Conservation (phyloP, 108 stramenopile species). For the Stephanodiscus minutulus region DNA sequence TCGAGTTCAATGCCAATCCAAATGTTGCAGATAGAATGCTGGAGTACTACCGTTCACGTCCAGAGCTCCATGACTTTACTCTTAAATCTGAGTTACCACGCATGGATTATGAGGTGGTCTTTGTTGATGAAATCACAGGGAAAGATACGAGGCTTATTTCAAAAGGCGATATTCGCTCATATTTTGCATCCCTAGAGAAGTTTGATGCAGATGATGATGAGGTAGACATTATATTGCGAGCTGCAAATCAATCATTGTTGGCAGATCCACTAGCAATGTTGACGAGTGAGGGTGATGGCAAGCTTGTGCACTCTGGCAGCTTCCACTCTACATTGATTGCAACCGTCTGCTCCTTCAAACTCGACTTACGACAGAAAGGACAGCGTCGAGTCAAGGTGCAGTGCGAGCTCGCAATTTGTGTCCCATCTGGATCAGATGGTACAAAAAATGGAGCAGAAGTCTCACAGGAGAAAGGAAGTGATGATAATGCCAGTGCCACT, state of each 20-base stretch:
- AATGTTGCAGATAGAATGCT: conserved; percentile 69
- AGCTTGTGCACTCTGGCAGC: conserved; percentile 55
- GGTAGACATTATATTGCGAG: conserved; percentile 51
- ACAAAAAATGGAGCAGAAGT: conserved; percentile 39
- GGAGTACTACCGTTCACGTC: conserved; percentile 70
- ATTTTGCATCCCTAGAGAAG: conserved; percentile 31
- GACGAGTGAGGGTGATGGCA: conserved; percentile 66
- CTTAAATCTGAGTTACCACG: conserved; percentile 72
- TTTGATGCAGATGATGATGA: conserved; percentile 28
- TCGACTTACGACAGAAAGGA: conserved; percentile 49
- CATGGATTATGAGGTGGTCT: conserved; percentile 79
- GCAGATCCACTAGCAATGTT: conserved; percentile 77
- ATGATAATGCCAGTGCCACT: conserved; percentile 25
- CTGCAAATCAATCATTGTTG: conserved; percentile 81
- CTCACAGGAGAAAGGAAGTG: conserved; percentile 21
- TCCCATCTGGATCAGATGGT: conserved; percentile 37
- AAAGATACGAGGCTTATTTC: conserved; percentile 36
- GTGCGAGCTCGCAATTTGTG: conserved; percentile 55
- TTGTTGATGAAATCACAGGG: conserved; percentile 41
- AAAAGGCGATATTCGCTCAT: conserved; percentile 49
- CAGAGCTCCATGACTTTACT: conserved; percentile 76
- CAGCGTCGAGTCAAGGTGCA: conserved; percentile 42
- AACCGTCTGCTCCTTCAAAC: conserved; percentile 43
- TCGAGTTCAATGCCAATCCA: conserved; percentile 74
- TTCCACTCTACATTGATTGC: conserved; percentile 51